These are phyloP conservation scores for Stipa capillata DNA, from an alignment of 176 grass and related monocot species.

Conservation along the genomic window DNA sequence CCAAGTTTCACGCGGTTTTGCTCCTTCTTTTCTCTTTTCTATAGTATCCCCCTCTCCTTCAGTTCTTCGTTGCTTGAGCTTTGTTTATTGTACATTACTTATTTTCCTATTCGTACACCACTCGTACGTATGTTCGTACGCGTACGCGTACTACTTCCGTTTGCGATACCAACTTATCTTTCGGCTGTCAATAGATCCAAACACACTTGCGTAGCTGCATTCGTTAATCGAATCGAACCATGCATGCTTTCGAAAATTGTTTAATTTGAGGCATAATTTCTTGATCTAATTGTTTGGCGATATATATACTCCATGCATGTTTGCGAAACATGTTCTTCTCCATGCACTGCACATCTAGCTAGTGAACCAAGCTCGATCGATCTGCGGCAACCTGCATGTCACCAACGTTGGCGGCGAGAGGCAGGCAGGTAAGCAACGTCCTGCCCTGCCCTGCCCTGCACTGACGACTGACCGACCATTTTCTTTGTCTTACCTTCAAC, in stretches of 20 bases:
- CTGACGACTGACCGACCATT: slow-evolving; percentile 26
- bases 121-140: not conserved
- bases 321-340: not conserved
- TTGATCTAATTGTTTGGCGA: not conserved
- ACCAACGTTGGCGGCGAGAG: slow-evolving; percentile 14
- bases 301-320: not conserved
- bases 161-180: too few relatives aligned
- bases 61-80: too few relatives aligned
- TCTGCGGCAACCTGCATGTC: not conserved
- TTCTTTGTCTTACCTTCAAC: slow-evolving; percentile 41
- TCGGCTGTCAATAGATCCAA: too few relatives aligned
- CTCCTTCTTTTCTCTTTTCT: too few relatives aligned
- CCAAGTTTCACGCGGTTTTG: slow-evolving; percentile 54
- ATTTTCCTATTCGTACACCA: too few relatives aligned
- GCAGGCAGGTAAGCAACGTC: not conserved
- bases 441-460: not conserved
- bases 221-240: too few relatives aligned
- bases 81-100: not conserved
- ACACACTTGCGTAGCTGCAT: too few relatives aligned
- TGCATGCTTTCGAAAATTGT: too few relatives aligned
- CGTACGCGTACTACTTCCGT: not conserved
- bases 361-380: not conserved
- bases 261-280: too few relatives aligned
- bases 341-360: too few relatives aligned
- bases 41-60: too few relatives aligned